Conservation (phyloP, 176 grass and related monocot species). For the Rhynchospora tenuis region DNA sequence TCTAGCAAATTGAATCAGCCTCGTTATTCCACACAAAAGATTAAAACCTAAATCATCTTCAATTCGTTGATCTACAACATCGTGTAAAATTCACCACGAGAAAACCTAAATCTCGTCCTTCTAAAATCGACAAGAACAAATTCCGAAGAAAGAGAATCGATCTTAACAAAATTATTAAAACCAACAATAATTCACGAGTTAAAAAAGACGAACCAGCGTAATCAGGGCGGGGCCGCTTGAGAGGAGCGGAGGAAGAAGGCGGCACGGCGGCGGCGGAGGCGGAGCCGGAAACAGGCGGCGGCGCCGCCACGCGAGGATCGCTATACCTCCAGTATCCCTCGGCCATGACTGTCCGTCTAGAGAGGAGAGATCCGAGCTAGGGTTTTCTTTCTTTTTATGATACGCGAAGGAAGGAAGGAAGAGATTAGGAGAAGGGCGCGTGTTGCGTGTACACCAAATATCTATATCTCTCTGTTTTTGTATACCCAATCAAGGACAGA, state of each 20-base stretch:
- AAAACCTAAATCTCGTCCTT: slow-evolving; percentile 7
- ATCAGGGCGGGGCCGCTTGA: slow-evolving; percentile 73
- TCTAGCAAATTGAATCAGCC: not conserved
- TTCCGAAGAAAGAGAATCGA: not conserved
- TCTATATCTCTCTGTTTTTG: not conserved
- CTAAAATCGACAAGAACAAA: not conserved
- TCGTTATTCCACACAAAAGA: not conserved
- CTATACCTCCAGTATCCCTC: slow-evolving; percentile 93
- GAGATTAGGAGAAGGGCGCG: not conserved
- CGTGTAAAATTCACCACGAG: not conserved
- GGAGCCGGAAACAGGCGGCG: not conserved
- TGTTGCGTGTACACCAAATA: not conserved
- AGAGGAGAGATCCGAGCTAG: not conserved
- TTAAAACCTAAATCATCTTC: not conserved
- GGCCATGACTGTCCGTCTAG: slow-evolving; percentile 18
- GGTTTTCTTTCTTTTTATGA: not conserved
- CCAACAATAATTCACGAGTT: not conserved
- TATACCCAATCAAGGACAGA: not conserved
- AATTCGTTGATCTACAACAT: not conserved
- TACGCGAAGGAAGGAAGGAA: not conserved
- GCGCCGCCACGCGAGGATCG: slow-evolving; percentile 38
- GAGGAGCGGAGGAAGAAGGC: slow-evolving; percentile 31
- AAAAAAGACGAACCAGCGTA: slow-evolving; percentile 42
- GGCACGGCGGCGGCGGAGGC: not conserved
- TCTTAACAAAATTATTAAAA: not conserved